Percentiles rank a stretch among this genome's conserved stretches.
These are phyloP conservation scores for Mycena olivaceomarginata DNA, from an alignment of 768 basidiomycete species.

Conservation along the genomic window DNA sequence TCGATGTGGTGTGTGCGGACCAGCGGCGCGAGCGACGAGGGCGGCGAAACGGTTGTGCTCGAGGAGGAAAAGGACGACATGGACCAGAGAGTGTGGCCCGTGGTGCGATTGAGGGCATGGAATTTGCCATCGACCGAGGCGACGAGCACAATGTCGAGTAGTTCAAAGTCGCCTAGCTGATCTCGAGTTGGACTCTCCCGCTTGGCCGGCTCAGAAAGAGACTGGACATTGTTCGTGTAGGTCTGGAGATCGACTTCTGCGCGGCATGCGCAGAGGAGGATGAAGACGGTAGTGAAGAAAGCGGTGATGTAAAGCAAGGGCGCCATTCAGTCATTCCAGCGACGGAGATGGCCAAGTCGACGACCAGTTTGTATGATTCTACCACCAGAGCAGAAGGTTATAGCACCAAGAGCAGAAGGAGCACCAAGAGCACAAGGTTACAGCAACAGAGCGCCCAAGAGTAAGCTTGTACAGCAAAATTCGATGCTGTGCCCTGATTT, in stretches of 20 bases:
- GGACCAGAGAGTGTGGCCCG: conserved; percentile 91
- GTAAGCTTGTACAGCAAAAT: too few species aligned
- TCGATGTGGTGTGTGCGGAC: conserved; percentile 82
- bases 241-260: conserved; percentile 56
- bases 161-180: conserved; percentile 68
- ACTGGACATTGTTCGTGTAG: conserved; percentile 46
- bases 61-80: conserved; percentile 78
- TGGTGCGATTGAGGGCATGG: conserved; percentile 93
- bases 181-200: conserved; percentile 42
- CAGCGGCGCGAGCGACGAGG: conserved; percentile 81
- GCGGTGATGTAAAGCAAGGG: conserved; percentile 49
- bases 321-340: conserved; percentile 57
- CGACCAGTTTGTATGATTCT: not conserved
- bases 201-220: conserved; percentile 51
- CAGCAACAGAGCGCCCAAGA: too few species aligned
- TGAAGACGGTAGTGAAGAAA: conserved; percentile 41
- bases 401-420: too few species aligned
- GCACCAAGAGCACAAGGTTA: too few species aligned
- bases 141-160: conserved; percentile 91
- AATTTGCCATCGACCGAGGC: conserved; percentile 97
- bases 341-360: conserved; percentile 6
- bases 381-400: not conserved
- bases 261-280: conserved; percentile 53
- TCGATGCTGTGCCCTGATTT: too few species aligned
- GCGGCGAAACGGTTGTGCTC: conserved; percentile 58